These are phyloP conservation scores for Thielaviopsis musarum DNA, from an alignment of 2,329 filamentous ascomycete genomes.

Conservation along the genomic window DNA sequence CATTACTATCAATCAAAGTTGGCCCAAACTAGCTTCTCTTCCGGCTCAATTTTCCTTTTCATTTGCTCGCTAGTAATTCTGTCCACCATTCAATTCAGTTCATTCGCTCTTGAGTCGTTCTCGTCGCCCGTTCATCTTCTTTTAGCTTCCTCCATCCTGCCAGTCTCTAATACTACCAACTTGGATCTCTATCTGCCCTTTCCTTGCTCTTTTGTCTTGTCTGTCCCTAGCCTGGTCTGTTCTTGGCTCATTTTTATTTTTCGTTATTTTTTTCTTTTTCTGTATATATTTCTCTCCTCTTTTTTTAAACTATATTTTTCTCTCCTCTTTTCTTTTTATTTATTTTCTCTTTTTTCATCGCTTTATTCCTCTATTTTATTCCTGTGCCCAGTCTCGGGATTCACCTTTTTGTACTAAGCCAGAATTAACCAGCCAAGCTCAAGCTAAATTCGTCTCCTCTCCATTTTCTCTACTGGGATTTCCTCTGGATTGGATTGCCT, in stretches of 20 bases:
- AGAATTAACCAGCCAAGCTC: not conserved
- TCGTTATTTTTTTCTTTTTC: constrained; percentile 3
- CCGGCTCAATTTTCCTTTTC: no score
- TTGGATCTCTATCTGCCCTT: no score
- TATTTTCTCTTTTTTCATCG: not conserved
- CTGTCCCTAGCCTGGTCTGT: not conserved
- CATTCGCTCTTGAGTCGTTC: not conserved
- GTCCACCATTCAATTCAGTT: no score
- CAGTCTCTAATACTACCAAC: not conserved
- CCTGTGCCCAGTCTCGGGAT: not conserved
- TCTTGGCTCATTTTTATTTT: not conserved
- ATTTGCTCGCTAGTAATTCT: no score
- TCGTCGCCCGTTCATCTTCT: not conserved
- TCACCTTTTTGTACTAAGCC: not conserved
- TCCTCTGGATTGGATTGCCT: not conserved
- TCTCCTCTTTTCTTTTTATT: constrained; percentile 3
- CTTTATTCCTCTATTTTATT: not conserved
- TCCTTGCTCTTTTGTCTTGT: not conserved
- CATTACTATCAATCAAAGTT: no score
- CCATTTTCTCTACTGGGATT: not conserved
- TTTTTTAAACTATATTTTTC: constrained; percentile 2
- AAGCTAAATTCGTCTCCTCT: not conserved
- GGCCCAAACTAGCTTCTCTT: no score
- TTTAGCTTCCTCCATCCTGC: not conserved
- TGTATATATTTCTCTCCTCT: constrained; percentile 3